Base-by-base conservation (phyloP, 1,139 yeast species). In the Geotrichum siamense region DNA sequence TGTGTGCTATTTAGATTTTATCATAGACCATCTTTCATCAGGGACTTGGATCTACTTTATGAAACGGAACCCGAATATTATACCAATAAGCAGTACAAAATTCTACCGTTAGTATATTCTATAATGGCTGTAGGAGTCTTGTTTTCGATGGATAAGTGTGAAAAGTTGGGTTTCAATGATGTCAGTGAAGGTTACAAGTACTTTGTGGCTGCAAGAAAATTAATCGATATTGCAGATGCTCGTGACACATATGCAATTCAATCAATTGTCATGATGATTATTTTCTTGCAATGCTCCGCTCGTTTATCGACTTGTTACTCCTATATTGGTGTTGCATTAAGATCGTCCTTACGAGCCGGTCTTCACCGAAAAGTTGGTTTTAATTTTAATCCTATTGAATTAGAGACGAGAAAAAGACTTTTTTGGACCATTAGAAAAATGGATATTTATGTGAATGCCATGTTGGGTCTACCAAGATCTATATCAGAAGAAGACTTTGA, bases 391-490 rank as follows among this genome's bases (percentile, higher is more conserved):
- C 93, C 94, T 0, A 79, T 86, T 35, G 95, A 85, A 60, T 67
- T 80, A 30, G 96, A 87, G 59, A 83, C 86, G 31, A 69, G 96
- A 48, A 86, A 85, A 59, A 70, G 96, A 51, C 66, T 87, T 29
- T 87, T 87, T 58, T 87, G 84, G 78, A 83, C 96, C 1, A 82
- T 87, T 51, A 82, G 86, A 61, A 87, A 87, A 59, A 79, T 87
- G 87, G 96, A 87, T 58, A 78, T 86, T 39, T 87, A 87, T 59
- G 84, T 86, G 49, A 86, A 85, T 61, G 85, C 95, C 2, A 79
- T 87, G 72, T 63, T 87, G 50, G 96, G 96, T 1, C 68, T 87
- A 44, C 96, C 96, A 1, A 69, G 89, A 52, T 69, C 75, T 51
- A 56, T 65, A 5, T 62, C 70, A 40, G 85, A 81, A 48, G 89